These are phyloP conservation scores for Candida rishiriensis DNA, from an alignment of 805 yeast species.

Conservation along the genomic window DNA sequence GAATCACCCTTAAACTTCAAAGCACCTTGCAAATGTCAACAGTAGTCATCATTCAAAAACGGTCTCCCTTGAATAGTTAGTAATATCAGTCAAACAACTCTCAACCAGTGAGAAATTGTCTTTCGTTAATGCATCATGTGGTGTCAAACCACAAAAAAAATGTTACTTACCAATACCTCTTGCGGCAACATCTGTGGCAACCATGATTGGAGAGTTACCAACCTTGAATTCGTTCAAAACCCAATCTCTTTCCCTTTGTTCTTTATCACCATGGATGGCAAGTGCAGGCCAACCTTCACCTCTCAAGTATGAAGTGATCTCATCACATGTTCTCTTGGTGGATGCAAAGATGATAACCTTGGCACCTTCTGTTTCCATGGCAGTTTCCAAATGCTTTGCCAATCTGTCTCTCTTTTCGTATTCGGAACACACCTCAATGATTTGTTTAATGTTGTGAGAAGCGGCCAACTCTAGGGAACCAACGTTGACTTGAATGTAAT, in stretches of 20 bases:
- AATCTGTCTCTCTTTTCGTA: slow-evolving; percentile 93
- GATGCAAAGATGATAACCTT: slow-evolving; percentile 88
- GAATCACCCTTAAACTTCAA: too few relatives aligned
- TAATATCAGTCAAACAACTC: neutral
- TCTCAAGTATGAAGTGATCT: slow-evolving; percentile 84
- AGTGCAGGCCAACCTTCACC: slow-evolving; percentile 98
- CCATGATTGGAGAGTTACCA: slow-evolving; percentile 95
- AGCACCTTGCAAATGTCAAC: too few relatives aligned
- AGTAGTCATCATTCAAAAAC: too few relatives aligned
- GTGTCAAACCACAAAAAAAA: slow-evolving; percentile 5
- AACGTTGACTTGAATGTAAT: slow-evolving; percentile 93
- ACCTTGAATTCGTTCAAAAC: slow-evolving; percentile 87
- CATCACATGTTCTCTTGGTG: slow-evolving; percentile 98
- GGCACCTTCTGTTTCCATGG: slow-evolving; percentile 65
- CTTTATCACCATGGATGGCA: slow-evolving; percentile 98
- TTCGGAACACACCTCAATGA: slow-evolving; percentile 86
- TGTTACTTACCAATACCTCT: slow-evolving; percentile 96
- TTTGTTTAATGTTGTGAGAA: slow-evolving; percentile 91
- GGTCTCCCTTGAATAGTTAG: neutral
- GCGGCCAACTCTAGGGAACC: slow-evolving; percentile 97
- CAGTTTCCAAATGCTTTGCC: slow-evolving; percentile 74
- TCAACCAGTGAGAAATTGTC: neutral
- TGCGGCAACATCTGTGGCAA: slow-evolving; percentile 90
- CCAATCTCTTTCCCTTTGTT: slow-evolving; percentile 98
- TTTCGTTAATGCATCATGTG: neutral